phyloP scores from a whole-genome alignment of 768 basidiomycete species.

The Boletus coccyginus region DNA sequence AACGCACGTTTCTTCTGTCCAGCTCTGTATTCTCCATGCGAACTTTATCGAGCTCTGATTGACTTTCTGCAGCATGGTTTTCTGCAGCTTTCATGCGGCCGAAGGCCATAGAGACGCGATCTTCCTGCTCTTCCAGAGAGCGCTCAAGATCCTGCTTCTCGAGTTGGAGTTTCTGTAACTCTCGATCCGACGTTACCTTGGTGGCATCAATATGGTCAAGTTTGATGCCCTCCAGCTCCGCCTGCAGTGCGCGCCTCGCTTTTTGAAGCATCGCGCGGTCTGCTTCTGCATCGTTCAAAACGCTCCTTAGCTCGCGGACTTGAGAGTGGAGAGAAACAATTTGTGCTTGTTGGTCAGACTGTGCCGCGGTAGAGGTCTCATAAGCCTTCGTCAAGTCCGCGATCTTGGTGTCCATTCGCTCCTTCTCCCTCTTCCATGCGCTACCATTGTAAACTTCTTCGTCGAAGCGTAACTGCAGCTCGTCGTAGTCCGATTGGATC shows the following conservation, averaged over 20 bases:
- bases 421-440: slow-evolving; percentile 86
- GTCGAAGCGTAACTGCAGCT: slow-evolving; percentile 70
- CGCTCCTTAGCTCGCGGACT: slow-evolving; percentile 76
- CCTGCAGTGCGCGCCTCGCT: slow-evolving; percentile 75
- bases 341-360: slow-evolving; percentile 80
- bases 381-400: slow-evolving; percentile 70
- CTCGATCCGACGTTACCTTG: slow-evolving; percentile 68
- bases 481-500: slow-evolving; percentile 71
- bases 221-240: slow-evolving; percentile 79
- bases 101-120: slow-evolving; percentile 66
- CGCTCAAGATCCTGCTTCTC: slow-evolving; percentile 82
- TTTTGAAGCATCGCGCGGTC: slow-evolving; percentile 78
- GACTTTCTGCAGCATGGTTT: slow-evolving; percentile 67
- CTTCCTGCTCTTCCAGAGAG: slow-evolving; percentile 73
- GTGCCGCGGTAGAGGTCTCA: slow-evolving; percentile 66
- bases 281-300: slow-evolving; percentile 83
- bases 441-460: slow-evolving; percentile 76
- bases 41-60: slow-evolving; percentile 70
- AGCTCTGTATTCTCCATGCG: slow-evolving; percentile 80
- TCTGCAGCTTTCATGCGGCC: slow-evolving; percentile 85
- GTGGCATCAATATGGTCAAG: slow-evolving; percentile 67
- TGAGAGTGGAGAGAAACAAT: slow-evolving; percentile 83
- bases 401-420: slow-evolving; percentile 83
- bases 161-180: slow-evolving; percentile 70
- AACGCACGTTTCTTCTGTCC: slow-evolving; percentile 69